Evolutionary conservation across 768 basidiomycete species (phyloP).

Genomic region (Inosperma sp.): DNA sequence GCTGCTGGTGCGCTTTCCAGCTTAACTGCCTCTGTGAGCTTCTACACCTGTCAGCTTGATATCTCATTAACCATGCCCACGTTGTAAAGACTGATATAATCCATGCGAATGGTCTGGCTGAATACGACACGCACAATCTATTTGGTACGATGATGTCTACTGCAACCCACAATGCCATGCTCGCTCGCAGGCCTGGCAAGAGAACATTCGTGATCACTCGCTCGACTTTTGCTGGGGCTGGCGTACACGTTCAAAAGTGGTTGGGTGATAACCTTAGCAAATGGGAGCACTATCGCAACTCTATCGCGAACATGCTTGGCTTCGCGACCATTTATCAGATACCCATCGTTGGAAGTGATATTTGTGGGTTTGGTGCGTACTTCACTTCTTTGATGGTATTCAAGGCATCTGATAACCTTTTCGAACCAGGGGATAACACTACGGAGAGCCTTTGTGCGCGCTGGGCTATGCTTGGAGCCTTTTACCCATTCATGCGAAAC

Average conservation of each 20-base stretch:
- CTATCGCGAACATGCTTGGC: constrained; percentile 63
- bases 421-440: constrained; percentile 46
- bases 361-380: constrained; percentile 57
- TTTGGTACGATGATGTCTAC: constrained; percentile 72
- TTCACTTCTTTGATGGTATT: neutral
- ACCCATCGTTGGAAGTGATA: constrained; percentile 76
- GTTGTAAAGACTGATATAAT: constrained; percentile 37
- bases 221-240: constrained; percentile 69
- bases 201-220: constrained; percentile 67
- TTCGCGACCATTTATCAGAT: constrained; percentile 62
- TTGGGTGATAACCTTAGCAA: constrained; percentile 60
- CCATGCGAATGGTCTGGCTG: constrained; percentile 53
- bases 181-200: constrained; percentile 54
- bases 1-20: constrained; percentile 48
- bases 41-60: neutral
- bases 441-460: constrained; percentile 67
- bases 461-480: constrained; percentile 75
- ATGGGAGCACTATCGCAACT: constrained; percentile 56
- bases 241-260: constrained; percentile 67
- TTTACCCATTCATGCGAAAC: constrained; percentile 78
- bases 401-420: neutral
- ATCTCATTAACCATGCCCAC: neutral
- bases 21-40: constrained; percentile 50
- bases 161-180: constrained; percentile 56
- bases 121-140: constrained; percentile 63